Evolutionary conservation across 1,284 basidiomycete genomes (phyloP).

Genomic region (Peniophora sp.): DNA sequence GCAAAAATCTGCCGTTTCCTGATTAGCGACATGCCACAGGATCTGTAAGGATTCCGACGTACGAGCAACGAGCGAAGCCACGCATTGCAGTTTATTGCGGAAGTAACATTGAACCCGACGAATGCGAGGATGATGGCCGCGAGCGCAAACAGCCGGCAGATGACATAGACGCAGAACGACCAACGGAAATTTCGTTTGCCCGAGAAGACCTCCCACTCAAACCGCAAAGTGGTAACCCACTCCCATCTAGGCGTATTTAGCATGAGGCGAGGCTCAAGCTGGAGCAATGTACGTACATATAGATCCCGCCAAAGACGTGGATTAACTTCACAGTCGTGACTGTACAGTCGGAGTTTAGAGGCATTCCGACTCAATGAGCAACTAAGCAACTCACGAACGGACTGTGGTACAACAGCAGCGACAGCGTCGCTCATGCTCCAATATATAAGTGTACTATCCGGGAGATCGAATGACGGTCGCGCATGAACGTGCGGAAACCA

Average conservation of each 20-base stretch:
- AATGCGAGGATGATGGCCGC: constrained; percentile 3
- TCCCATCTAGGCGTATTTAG: constrained; percentile 8
- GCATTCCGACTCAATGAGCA: too few species aligned
- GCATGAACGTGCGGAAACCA: too few species aligned
- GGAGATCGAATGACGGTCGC: too few species aligned
- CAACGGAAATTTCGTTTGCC: constrained; percentile 9
- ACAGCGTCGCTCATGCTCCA: too few species aligned
- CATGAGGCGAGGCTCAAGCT: background rate
- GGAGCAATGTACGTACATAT: constrained; percentile 6
- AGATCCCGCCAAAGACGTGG: constrained; percentile 8
- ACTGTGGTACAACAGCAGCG: too few species aligned
- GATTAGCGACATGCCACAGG: constrained; percentile 3
- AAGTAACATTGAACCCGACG: constrained; percentile 8
- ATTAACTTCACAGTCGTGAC: constrained; percentile 7
- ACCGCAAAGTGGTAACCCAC: constrained; percentile 8
- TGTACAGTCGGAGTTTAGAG: background rate
- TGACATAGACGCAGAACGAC: constrained; percentile 8
- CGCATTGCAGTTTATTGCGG: constrained; percentile 6
- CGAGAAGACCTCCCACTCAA: constrained; percentile 10
- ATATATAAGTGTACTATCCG: too few species aligned
- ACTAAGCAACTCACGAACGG: too few species aligned
- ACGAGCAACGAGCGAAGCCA: background rate
- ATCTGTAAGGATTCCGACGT: background rate
- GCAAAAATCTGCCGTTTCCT: constrained; percentile 1
- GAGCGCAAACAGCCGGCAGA: constrained; percentile 4